Base-by-base conservation (phyloP, 208 protist genomes). In the Leishmania mexicana region DNA sequence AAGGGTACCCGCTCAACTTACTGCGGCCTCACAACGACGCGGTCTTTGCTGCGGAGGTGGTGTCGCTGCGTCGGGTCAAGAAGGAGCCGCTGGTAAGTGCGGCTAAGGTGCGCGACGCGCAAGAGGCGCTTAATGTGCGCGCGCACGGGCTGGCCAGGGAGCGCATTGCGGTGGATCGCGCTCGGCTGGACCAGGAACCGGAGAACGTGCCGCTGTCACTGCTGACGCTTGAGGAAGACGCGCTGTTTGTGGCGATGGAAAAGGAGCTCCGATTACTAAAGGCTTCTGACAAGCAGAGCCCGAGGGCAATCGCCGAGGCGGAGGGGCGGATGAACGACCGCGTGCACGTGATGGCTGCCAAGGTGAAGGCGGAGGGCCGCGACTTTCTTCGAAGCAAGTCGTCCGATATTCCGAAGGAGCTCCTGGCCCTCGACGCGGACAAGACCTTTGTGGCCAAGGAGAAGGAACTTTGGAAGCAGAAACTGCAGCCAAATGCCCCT, bases 181-280 rank as follows among this genome's bases (percentile, higher is more conserved):
- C 87, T n/a, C 88, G 83, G n/a, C 78, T 96, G 68, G 85, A 94
- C 83, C 84, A 51, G n/a, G 86, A 88, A 49, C 93, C 93, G 28
- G 84, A 94, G 45, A 90, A 88, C 13, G 88, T 95, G 42, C 91
- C 90, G 24, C 83, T 96, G 45, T 81, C 83, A 40, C 76, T 94
- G 53, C 81, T 94, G 15, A 86, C 90, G 19, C 89, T 95, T 68
- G 88, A 92, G 64, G 85, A 81, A 11, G 93, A 96, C 58, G 73
- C 86, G 17, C 80, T 80, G n/a, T 96, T 96, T 85, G 58, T 67
- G 60, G 70, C 79, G 13, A 72, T 86, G 57, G 93, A 96, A 83
- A 90, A 89, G 84, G 89, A 96, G 38, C 86, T 92, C 15, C 90
- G 89, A 58, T 84, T 79, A n/a, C 77, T 86, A 47, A 87, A 90